A percentile compares a stretch with the other conserved stretches of the same genome.
Evolutionary conservation across 148 eudicot species (phyloP).

Genomic region (Drosera capensis): DNA sequence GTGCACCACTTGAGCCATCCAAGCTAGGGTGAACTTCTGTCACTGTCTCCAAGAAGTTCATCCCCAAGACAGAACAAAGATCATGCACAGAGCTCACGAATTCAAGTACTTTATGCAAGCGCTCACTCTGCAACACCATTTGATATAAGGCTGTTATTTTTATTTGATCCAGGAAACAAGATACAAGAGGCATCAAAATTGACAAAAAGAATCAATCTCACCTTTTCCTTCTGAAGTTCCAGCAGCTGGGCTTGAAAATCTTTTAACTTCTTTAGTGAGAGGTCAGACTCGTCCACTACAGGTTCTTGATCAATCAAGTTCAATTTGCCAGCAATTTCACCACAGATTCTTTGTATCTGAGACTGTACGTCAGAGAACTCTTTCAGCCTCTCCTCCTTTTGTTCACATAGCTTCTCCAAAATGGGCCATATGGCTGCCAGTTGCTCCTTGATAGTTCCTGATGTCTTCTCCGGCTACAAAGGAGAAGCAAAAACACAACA

Average conservation of each 20-base stretch:
- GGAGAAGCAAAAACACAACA: conserved; percentile 4
- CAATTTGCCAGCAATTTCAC: conserved; percentile 67
- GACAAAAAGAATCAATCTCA: conserved; percentile 2
- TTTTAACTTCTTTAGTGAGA: conserved; percentile 72
- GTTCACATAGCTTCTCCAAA: conserved; percentile 66
- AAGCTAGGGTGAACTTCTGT: conserved; percentile 97
- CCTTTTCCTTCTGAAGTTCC: conserved; percentile 97
- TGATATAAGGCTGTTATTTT: conserved; percentile 3
- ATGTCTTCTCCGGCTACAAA: conserved; percentile 74
- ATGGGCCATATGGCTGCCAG: conserved; percentile 83
- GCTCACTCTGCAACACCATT: conserved; percentile 61
- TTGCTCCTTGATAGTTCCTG: conserved; percentile 93
- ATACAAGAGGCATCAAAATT: neutral
- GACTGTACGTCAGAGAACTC: conserved; percentile 70
- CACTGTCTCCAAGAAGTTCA: conserved; percentile 86
- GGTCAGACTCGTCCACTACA: conserved; percentile 69
- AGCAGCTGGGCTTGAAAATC: conserved; percentile 82
- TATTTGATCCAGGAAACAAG: neutral
- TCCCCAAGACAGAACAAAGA: conserved; percentile 92
- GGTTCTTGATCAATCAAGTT: conserved; percentile 39
- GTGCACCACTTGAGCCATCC: conserved; percentile 67
- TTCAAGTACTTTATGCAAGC: conserved; percentile 93
- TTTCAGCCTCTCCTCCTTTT: conserved; percentile 71
- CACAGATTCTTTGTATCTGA: conserved; percentile 76
- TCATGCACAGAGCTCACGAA: conserved; percentile 94